phyloP scores from a whole-genome alignment of 257 asterid species.

The Solanum commersonii region DNA sequence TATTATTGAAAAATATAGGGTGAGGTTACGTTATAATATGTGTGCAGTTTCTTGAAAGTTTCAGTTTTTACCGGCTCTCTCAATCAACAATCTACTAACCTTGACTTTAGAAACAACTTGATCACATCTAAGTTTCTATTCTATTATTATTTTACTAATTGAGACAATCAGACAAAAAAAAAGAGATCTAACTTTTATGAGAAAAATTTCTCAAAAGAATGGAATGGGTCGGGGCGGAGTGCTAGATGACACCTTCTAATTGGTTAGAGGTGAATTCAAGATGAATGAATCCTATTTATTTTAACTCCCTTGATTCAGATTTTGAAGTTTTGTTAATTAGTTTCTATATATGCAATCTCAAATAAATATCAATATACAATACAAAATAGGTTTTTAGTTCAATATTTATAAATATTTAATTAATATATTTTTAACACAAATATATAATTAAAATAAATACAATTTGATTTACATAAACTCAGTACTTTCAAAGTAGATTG shows the following conservation, averaged over 20 bases:
- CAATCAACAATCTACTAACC: too few species aligned
- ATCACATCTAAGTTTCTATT: not conserved
- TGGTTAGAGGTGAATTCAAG: not conserved
- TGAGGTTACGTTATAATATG: not conserved
- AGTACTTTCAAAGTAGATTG: not conserved
- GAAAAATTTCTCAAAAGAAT: not conserved
- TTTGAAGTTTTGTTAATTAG: too few species aligned
- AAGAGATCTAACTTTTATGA: not conserved
- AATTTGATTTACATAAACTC: not conserved
- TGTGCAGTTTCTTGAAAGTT: too few species aligned
- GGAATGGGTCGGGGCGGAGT: not conserved
- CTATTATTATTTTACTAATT: not conserved
- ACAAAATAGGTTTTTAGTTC: not conserved
- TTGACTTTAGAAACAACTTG: too few species aligned
- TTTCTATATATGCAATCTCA: too few species aligned
- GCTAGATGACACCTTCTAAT: not conserved
- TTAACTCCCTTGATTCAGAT: not conserved
- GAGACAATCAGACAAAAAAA: not conserved
- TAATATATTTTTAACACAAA: not conserved
- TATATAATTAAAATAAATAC: not conserved
- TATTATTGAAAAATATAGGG: not conserved
- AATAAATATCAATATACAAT: too few species aligned
- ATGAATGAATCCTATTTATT: too few species aligned
- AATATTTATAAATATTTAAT: not conserved
- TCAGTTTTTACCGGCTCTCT: too few species aligned